Conservation (phyloP, 345 rosid species). For the Citrus glauca region DNA sequence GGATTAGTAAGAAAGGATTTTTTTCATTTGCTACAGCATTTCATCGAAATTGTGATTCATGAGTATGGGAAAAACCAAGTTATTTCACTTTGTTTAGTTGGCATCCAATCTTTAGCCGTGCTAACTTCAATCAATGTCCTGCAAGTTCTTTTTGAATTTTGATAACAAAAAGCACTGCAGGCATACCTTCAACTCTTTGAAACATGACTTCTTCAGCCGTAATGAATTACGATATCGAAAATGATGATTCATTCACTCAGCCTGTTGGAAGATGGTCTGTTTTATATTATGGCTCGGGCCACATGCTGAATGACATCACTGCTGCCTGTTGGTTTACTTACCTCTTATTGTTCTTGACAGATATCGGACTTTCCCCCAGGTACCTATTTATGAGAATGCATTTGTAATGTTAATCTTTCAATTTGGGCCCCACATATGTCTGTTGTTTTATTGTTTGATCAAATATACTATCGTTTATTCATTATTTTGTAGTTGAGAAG, state of each 20-base stretch:
- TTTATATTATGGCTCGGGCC: conserved; percentile 82
- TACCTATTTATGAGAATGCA: conserved; percentile 9
- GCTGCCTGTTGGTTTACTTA: conserved; percentile 98
- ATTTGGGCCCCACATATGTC: not conserved
- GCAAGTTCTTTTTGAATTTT: not conserved
- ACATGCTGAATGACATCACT: conserved; percentile 96
- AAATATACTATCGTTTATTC: not conserved
- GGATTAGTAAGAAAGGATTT: not conserved
- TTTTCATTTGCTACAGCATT: not conserved
- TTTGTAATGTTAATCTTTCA: not conserved
- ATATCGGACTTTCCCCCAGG: conserved; percentile 89
- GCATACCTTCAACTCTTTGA: not conserved
- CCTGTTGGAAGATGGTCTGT: conserved; percentile 76
- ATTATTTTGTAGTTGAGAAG: not conserved
- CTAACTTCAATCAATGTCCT: not conserved
- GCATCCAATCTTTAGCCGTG: not conserved
- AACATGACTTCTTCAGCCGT: conserved; percentile 2
- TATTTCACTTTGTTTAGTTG: not conserved
- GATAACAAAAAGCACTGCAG: not conserved
- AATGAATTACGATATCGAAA: conserved; percentile 37
- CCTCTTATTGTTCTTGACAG: conserved; percentile 77
- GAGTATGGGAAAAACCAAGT: not conserved
- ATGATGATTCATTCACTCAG: conserved; percentile 37
- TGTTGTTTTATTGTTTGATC: not conserved
- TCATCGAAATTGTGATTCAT: no score